Evolutionary conservation across 2,329 filamentous ascomycete species (phyloP).

Genomic region (Orbilia quercus): DNA sequence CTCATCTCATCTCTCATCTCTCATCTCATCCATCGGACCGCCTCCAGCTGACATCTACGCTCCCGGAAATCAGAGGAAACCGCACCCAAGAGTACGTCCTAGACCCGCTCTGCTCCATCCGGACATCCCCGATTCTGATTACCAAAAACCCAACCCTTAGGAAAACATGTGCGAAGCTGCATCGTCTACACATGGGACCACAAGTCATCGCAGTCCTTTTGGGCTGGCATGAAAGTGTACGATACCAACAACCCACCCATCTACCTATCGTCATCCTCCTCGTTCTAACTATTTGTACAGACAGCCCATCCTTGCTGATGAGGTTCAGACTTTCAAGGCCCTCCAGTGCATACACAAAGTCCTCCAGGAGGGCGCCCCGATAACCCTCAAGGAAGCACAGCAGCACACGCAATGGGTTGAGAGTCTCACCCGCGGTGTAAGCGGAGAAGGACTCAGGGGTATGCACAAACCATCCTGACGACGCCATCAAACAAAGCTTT

Average conservation of each 20-base stretch:
- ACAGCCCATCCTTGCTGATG: conserved; percentile 97
- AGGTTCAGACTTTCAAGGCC: conserved; percentile 98
- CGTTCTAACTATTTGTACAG: conserved; percentile 65
- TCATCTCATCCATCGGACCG: conserved; percentile 23
- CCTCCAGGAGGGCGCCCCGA: conserved; percentile 92
- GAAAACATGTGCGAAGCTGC: conserved; percentile 95
- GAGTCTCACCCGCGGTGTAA: conserved; percentile 83
- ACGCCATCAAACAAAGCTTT: background rate
- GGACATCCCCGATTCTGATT: conserved; percentile 14
- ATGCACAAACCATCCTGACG: conserved; percentile 57
- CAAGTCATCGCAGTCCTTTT: conserved; percentile 93
- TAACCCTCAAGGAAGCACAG: conserved; percentile 87
- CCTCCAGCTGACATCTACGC: conserved; percentile 25
- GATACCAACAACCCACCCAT: conserved; percentile 62
- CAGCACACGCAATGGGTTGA: conserved; percentile 90
- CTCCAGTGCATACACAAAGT: conserved; percentile 98
- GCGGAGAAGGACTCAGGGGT: conserved; percentile 84
- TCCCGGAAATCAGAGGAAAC: conserved; percentile 70
- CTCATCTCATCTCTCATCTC: background rate
- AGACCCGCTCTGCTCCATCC: background rate
- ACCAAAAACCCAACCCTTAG: conserved; percentile 63
- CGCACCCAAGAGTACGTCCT: conserved; percentile 72
- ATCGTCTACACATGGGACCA: conserved; percentile 99
- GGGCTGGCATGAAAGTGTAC: conserved; percentile 98
- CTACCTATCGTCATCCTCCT: background rate